These are phyloP conservation scores for Penicillium italicum DNA, from an alignment of 2,329 filamentous ascomycete species.

Conservation along the genomic window DNA sequence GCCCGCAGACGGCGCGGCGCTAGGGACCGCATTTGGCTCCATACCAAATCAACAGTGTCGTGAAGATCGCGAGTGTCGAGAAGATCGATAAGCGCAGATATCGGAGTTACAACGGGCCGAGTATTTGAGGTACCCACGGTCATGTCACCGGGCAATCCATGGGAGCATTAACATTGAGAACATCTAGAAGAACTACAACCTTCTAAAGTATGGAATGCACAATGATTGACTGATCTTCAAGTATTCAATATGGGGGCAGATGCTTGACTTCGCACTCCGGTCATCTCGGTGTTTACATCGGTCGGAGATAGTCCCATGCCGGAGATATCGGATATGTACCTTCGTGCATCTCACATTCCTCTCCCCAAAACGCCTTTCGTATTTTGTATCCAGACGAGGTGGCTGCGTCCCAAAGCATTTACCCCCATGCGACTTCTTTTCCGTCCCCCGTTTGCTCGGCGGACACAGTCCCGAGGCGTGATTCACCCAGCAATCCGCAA, in stretches of 20 bases:
- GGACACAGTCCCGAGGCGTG: conserved; percentile 9
- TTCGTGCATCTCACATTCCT: conserved; percentile 13
- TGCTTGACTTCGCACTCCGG: not conserved
- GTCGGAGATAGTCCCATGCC: conserved; percentile 10
- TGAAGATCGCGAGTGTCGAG: conserved; percentile 12
- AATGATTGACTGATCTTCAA: not conserved
- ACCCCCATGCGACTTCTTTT: not conserved
- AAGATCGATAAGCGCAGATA: conserved; percentile 20
- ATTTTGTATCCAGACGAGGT: not conserved
- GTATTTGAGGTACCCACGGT: not conserved
- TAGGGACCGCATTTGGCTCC: conserved; percentile 36
- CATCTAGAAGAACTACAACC: not conserved
- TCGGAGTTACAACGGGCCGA: conserved; percentile 35
- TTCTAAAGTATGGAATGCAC: not conserved
- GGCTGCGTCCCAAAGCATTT: not conserved
- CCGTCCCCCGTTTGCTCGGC: conserved; percentile 22
- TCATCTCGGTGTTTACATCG: not conserved
- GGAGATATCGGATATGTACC: conserved; percentile 23
- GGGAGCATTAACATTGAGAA: not conserved
- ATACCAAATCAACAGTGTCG: conserved; percentile 23
- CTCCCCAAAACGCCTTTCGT: not conserved
- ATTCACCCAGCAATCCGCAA: conserved; percentile 23
- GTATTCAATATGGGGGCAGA: not conserved
- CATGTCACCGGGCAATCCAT: not conserved
- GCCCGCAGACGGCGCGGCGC: conserved; percentile 28